Evolutionary conservation across 1,284 basidiomycete genomes (phyloP).

Genomic region (Fomes fomentarius): DNA sequence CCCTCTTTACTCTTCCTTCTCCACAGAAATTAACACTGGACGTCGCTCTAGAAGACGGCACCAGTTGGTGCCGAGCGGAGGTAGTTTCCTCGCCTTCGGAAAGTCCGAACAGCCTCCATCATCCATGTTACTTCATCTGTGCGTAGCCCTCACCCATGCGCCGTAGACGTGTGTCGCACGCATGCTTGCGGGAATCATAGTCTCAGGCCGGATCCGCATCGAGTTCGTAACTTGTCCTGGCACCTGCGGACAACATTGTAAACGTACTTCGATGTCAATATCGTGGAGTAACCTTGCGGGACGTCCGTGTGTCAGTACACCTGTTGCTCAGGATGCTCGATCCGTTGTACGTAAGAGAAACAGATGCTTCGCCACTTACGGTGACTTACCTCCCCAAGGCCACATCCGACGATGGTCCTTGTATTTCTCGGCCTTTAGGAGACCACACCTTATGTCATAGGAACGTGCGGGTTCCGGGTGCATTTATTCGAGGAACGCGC

Average conservation of each 20-base stretch:
- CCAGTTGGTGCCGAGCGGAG: too few relatives aligned
- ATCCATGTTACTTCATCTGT: too few relatives aligned
- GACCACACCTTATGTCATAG: slow-evolving; percentile 1
- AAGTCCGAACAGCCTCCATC: too few relatives aligned
- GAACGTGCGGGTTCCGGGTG: background rate
- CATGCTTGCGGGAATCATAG: slow-evolving; percentile 17
- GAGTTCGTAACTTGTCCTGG: background rate
- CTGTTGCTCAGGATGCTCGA: background rate
- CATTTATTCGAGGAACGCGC: background rate
- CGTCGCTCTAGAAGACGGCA: too few relatives aligned
- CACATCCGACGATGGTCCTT: slow-evolving; percentile 5
- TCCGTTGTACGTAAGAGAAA: slow-evolving; percentile 16
- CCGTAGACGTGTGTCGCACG: background rate
- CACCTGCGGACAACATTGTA: slow-evolving; percentile 1
- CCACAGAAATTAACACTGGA: too few relatives aligned
- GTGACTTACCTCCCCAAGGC: slow-evolving; percentile 14
- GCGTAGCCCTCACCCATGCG: background rate
- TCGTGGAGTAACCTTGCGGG: background rate
- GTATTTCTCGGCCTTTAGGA: background rate
- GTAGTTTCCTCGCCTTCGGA: background rate
- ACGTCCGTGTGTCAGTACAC: background rate
- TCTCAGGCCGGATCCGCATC: slow-evolving; percentile 11
- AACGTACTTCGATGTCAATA: background rate
- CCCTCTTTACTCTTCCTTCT: too few relatives aligned
- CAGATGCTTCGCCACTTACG: too few relatives aligned